Base-by-base conservation (phyloP, 768 basidiomycete species). In the Tylopilus balloui region DNA sequence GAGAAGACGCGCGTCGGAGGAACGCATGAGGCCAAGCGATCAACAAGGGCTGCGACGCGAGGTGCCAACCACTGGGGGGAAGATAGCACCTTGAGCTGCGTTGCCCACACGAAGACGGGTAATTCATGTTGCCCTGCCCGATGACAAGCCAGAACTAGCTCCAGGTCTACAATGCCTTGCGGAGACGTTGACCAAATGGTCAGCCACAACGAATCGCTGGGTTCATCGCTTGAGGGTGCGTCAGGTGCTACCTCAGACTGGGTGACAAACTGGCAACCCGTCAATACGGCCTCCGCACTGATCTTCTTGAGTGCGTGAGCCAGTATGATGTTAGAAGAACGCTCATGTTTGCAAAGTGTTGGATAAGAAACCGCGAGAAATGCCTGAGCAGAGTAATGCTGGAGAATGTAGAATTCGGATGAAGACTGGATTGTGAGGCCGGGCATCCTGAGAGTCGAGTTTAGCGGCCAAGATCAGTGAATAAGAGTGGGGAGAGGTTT, bases 81-180 rank as follows among this genome's bases (percentile, higher is more conserved):
- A 14, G 70, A 48, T 2, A 58, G 47, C 48, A 59, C 55, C 14
- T 59, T 51, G 38, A 48, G 59, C 19, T 63, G 65, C 8, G 71
- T 65, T 15, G 71, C 66, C 74, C 76, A 80, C 32, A 81, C 53
- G 60, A 81, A 82, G 47, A 80, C 64, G 24, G 79, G 81, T 45
- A 79, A 71, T 39, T 74, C 67, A 42, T 79, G 75, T 37, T 72
- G 53, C 17, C 67, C 68, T 49, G 69, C 73, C 39, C 63, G 63
- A 42, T 74, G 71, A 55, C 78, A 81, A 12, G 79, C 69, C 37
- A 82, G 45, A 32, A 76, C 69, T 35, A 78, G 52, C 21, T 77
- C 73, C 39, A 78, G 69, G 1, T 62, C 62, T 20, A 56, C 62
- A 12, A 52, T 51, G 29, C 63, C 61, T 13, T 64, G 57, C n/a